These are phyloP conservation scores for Novymonas esmeraldas DNA, from an alignment of 208 protist species.

Conservation along the genomic window DNA sequence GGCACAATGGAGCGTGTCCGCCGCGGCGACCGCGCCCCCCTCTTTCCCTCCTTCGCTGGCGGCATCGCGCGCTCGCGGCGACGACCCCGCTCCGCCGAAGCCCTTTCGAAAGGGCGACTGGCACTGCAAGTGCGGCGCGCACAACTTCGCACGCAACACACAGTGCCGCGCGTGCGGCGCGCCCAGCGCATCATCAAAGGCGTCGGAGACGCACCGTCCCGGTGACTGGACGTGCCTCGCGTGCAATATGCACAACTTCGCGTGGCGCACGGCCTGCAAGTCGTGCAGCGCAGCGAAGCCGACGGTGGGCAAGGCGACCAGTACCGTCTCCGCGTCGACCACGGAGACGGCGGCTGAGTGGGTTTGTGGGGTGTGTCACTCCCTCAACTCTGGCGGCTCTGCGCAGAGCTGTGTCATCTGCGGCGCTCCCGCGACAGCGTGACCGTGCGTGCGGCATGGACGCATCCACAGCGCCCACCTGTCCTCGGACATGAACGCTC, in stretches of 20 bases:
- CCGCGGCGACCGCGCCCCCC: neutral
- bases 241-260: constrained; percentile 41
- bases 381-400: constrained; percentile 18
- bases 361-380: constrained; percentile 32
- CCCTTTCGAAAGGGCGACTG: constrained; percentile 55
- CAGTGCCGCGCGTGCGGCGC: constrained; percentile 44
- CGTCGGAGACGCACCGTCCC: neutral
- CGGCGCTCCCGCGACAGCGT: constrained; percentile 6
- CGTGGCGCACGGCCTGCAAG: constrained; percentile 31
- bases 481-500: no score
- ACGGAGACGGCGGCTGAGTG: constrained; percentile 6
- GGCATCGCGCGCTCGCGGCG: neutral
- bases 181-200: neutral
- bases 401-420: constrained; percentile 21
- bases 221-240: constrained; percentile 35
- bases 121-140: constrained; percentile 68
- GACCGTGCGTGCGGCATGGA: neutral
- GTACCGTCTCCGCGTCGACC: neutral
- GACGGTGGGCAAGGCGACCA: neutral
- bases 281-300: constrained; percentile 16
- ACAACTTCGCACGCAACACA: constrained; percentile 69
- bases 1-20: no score
- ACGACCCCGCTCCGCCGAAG: constrained; percentile 4
- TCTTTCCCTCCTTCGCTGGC: neutral
- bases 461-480: neutral